Percentiles rank a stretch among this genome's conserved stretches.
These are phyloP conservation scores for Taphrina wiesneri DNA, from an alignment of 1,139 yeast species.

Conservation along the genomic window DNA sequence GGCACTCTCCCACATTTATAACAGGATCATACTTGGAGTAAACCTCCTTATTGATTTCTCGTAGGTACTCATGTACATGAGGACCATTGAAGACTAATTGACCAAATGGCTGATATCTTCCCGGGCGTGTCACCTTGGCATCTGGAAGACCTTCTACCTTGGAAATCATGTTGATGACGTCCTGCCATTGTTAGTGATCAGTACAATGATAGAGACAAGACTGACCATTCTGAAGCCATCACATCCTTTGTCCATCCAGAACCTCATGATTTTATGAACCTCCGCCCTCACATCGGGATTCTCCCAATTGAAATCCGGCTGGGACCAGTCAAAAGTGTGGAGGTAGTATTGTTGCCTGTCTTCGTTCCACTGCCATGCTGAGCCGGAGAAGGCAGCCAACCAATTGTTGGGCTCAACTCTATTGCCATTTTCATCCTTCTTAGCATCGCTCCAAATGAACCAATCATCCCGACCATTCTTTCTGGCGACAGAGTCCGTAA, in stretches of 20 bases:
- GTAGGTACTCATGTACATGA: conserved; percentile 59
- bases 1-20: conserved; percentile 63
- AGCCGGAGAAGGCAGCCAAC: conserved; percentile 51
- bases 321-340: conserved; percentile 55
- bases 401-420: conserved; percentile 62
- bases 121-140: conserved; percentile 54
- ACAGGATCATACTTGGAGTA: conserved; percentile 41
- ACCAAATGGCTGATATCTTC: conserved; percentile 51
- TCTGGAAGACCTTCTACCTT: conserved; percentile 55
- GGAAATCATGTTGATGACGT: conserved; percentile 58
- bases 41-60: conserved; percentile 52
- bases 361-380: conserved; percentile 62
- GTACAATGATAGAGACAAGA: background rate
- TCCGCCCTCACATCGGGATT: conserved; percentile 56
- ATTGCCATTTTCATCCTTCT: conserved; percentile 53
- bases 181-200: conserved; percentile 40
- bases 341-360: conserved; percentile 57
- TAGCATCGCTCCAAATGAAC: conserved; percentile 60
- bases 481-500: conserved; percentile 57
- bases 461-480: conserved; percentile 59
- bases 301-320: conserved; percentile 66
- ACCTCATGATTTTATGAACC: conserved; percentile 54
- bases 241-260: conserved; percentile 60
- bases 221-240: conserved; percentile 57
- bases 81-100: conserved; percentile 53